Base-by-base conservation (phyloP, 2,329 filamentous ascomycete species). In the Calonectria crousiana region DNA sequence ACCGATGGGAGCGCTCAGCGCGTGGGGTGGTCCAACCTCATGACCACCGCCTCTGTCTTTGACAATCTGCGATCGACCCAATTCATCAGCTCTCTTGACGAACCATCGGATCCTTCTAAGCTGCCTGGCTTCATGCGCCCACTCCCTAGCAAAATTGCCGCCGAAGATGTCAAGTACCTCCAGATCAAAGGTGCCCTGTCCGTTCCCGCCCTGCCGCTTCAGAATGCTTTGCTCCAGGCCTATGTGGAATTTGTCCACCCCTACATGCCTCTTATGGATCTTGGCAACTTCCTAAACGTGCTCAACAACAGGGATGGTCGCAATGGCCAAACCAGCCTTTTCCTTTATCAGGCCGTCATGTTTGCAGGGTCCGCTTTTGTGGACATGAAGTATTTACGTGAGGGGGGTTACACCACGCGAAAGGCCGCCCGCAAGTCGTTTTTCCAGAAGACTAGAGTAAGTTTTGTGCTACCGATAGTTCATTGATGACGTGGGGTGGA, bases 341-440 rank as follows among this genome's bases (percentile, higher is more conserved):
- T 98, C 73, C 87, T 98, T 2, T 98, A 98, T 84, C 96, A 98
- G 82, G 94, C 96, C 14, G 93, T 98, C 81, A 98, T 98, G 95
- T 98, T 98, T 83, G 93, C 95, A 1, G 95, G 94, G 1, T 94
- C 94, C 2, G 95, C 96, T 0, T 98, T 97, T 83, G 93, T 98
- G 72, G 95, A 97, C 79, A 93, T 95, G 86, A 91, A 93, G 71
- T 89, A 93, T 81, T 88, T 98, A 60, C 91, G 91, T 44, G 91
- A 93, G 65, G 95, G 94, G 28, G 96, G 96, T 2, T 98, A 95
- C 82, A 84, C 90, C 10, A 93, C 90, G 28, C 90, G 96, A 60
- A 96, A 97, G 85, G 92, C 92, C 72, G 96, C 96, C 13, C 91
- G 96, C 76, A 97, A 96, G 82, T 92, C 93, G 13, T 98, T 98